phyloP scores from a whole-genome alignment of 2,329 filamentous ascomycete genomes.

The Microdochium bolleyi region DNA sequence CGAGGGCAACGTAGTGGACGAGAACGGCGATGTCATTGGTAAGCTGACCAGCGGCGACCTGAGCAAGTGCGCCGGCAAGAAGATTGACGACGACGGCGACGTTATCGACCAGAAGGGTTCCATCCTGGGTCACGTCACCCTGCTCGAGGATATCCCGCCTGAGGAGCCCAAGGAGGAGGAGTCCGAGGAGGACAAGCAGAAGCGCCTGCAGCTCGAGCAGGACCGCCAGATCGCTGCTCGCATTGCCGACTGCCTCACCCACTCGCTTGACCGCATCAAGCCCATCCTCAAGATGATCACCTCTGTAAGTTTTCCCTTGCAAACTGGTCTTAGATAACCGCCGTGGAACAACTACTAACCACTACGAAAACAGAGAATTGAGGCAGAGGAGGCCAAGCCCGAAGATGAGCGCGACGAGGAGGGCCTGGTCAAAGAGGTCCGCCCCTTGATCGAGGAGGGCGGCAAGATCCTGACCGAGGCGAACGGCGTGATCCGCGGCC shows the following conservation, averaged over 20 bases:
- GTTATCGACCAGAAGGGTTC: constrained; percentile 62
- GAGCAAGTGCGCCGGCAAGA: constrained; percentile 56
- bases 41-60: constrained; percentile 63
- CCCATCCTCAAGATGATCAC: constrained; percentile 83
- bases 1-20: constrained; percentile 50
- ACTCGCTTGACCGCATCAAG: constrained; percentile 75
- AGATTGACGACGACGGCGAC: constrained; percentile 64
- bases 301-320: constrained; percentile 46
- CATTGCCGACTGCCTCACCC: constrained; percentile 64
- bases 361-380: constrained; percentile 54
- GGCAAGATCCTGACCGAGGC: constrained; percentile 75
- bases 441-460: constrained; percentile 82
- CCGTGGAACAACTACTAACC: not conserved
- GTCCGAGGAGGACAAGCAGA: constrained; percentile 50
- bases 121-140: constrained; percentile 58
- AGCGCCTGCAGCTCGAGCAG: constrained; percentile 48
- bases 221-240: constrained; percentile 72
- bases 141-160: constrained; percentile 50
- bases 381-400: constrained; percentile 69
- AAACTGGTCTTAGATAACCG: not conserved
- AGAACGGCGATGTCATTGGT: constrained; percentile 53
- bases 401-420: constrained; percentile 89
- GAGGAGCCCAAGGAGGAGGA: constrained; percentile 41
- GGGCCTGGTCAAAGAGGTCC: constrained; percentile 76
- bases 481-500: constrained; percentile 77